Evolutionary conservation across 768 basidiomycete species (phyloP).

Genomic region (Trametes elegans): DNA sequence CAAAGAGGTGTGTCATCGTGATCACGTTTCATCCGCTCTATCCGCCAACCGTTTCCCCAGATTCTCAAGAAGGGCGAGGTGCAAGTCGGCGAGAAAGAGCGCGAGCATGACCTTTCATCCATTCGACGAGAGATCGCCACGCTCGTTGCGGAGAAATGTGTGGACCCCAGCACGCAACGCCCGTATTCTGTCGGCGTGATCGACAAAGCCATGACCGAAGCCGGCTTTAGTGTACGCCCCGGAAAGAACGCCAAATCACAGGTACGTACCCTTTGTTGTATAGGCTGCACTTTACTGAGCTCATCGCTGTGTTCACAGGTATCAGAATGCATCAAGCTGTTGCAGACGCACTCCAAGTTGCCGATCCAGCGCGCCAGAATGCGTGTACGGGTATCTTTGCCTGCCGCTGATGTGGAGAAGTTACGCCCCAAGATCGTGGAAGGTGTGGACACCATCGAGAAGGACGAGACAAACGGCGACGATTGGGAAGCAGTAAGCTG

Average conservation of each 20-base stretch:
- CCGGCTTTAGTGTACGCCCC: constrained; percentile 86
- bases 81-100: constrained; percentile 96
- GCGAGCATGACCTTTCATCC: constrained; percentile 83
- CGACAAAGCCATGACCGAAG: constrained; percentile 96
- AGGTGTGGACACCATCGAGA: constrained; percentile 80
- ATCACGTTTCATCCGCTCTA: neutral
- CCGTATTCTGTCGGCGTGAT: constrained; percentile 95
- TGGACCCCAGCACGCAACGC: constrained; percentile 85
- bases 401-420: constrained; percentile 58
- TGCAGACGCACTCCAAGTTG: constrained; percentile 81
- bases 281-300: neutral
- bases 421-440: constrained; percentile 71
- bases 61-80: constrained; percentile 95
- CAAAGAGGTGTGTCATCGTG: constrained; percentile 60
- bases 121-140: constrained; percentile 90
- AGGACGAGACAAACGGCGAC: constrained; percentile 64
- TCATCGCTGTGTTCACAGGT: constrained; percentile 52
- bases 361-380: constrained; percentile 93
- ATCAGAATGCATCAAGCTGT: constrained; percentile 80
- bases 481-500: constrained; percentile 84
- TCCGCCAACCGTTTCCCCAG: no score
- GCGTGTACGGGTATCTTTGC: constrained; percentile 83
- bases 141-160: constrained; percentile 92
- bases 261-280: constrained; percentile 36
- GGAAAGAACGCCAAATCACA: constrained; percentile 95